A percentile compares a stretch with the other conserved stretches of the same genome.
phyloP scores from a whole-genome alignment of 2,329 filamentous ascomycete species.

The Hymenoscyphus scutula region DNA sequence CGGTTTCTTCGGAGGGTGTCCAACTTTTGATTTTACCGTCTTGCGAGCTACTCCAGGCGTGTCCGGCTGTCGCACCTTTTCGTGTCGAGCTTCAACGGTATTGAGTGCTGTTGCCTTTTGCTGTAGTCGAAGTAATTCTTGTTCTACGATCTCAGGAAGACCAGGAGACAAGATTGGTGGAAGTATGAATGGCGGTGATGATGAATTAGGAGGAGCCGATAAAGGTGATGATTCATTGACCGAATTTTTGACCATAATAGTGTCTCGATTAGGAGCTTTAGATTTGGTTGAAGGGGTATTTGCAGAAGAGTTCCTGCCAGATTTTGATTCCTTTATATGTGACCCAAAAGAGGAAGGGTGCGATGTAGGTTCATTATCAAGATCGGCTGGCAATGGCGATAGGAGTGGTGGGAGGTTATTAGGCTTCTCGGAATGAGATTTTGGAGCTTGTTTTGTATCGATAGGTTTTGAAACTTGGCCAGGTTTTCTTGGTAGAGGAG shows the following conservation, averaged over 20 bases:
- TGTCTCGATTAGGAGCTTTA: constrained; percentile 20
- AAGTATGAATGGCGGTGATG: constrained; percentile 24
- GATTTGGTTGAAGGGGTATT: constrained; percentile 23
- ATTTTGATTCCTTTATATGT: constrained; percentile 15
- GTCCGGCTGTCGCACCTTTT: constrained; percentile 33
- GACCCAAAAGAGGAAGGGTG: constrained; percentile 9
- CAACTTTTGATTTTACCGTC: constrained; percentile 31
- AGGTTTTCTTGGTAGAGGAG: constrained; percentile 20
- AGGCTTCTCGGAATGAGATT: constrained; percentile 20
- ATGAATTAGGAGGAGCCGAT: constrained; percentile 22
- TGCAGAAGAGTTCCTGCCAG: constrained; percentile 19
- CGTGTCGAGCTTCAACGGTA: constrained; percentile 35
- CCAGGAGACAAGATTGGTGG: constrained; percentile 34
- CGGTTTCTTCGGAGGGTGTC: constrained; percentile 33
- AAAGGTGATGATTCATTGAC: constrained; percentile 18
- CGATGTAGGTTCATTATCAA: constrained; percentile 20
- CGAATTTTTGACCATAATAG: constrained; percentile 24
- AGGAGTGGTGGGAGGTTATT: constrained; percentile 26
- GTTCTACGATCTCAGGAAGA: constrained; percentile 34
- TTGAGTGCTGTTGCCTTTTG: constrained; percentile 24
- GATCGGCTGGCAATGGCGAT: constrained; percentile 30
- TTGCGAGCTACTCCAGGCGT: constrained; percentile 37
- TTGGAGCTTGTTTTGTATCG: constrained; percentile 17
- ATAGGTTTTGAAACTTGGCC: constrained; percentile 14
- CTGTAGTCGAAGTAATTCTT: constrained; percentile 30